phyloP scores from a whole-genome alignment of 495 filamentous ascomycete species.

The Collariella sp. region DNA sequence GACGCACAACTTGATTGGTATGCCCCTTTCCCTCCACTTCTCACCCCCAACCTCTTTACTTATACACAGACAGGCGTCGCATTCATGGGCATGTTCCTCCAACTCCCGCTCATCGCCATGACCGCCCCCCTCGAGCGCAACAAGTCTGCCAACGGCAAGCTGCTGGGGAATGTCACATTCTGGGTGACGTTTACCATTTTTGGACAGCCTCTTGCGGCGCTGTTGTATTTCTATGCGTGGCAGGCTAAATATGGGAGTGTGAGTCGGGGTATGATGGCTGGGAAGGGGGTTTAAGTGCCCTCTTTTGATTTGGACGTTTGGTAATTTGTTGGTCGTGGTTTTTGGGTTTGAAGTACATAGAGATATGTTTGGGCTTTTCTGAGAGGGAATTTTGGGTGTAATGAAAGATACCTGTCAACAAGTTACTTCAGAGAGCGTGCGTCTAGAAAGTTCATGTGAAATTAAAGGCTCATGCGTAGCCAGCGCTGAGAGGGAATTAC shows the following conservation, averaged over 20 bases:
- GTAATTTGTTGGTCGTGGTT: no score
- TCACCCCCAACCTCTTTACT: background rate
- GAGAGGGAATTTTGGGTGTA: no score
- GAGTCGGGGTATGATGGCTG: slow-evolving; percentile 21
- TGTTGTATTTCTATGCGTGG: slow-evolving; percentile 97
- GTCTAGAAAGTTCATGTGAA: no score
- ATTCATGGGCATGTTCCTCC: slow-evolving; percentile 86
- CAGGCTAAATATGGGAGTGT: slow-evolving; percentile 90
- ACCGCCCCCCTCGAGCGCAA: slow-evolving; percentile 72
- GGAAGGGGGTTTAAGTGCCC: background rate
- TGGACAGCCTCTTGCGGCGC: slow-evolving; percentile 81
- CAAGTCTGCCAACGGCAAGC: slow-evolving; percentile 59
- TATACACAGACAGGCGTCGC: slow-evolving; percentile 56
- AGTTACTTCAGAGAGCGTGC: no score
- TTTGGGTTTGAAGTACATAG: no score
- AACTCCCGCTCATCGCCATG: slow-evolving; percentile 77
- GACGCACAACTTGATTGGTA: slow-evolving; percentile 89
- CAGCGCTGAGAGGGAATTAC: no score
- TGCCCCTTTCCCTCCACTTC: slow-evolving; percentile 5
- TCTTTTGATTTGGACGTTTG: slow-evolving; percentile 5
- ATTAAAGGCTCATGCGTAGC: no score
- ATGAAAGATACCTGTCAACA: no score
- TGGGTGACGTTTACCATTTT: slow-evolving; percentile 93
- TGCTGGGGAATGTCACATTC: slow-evolving; percentile 86
- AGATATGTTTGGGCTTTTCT: no score